Base-by-base conservation (phyloP, 2,329 filamentous ascomycete genomes). In the Colletotrichum tabaci region DNA sequence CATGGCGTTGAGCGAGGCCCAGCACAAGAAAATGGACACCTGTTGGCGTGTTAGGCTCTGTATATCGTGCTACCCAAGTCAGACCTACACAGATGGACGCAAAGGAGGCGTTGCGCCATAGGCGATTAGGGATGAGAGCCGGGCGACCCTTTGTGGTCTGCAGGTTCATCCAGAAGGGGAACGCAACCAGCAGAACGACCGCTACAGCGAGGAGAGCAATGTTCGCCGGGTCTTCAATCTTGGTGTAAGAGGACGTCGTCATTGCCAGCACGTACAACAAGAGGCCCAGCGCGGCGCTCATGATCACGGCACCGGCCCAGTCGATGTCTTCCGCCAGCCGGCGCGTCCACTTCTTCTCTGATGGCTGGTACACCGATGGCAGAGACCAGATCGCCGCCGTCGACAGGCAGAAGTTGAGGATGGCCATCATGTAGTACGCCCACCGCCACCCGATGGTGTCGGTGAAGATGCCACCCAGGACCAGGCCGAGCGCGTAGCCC, bases 91-190 rank as follows among this genome's bases (percentile, higher is more conserved):
- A 92, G 9, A 89, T 84, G 1, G 82, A 83, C 0, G 87, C 87
- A 73, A 91, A 92, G 2, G 86, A 80, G 0, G 79, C 77, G 40
- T 89, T 90, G 4, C 80, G 83, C 90, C 89, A 91, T 0, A 92
- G 78, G 0, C 83, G 84, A 73, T 91, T 91, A 0, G 90, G 89
- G 5, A 92, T 90, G 3, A 92, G 76, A 0, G 89, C 89, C 16
- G 89, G 86, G 8, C 82, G 82, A 2, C 81, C 80, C 0, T 79
- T 77, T 8, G 79, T 82, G 38, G 86, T 85, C 63, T 88, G 89
- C 2, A 82, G 80, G 2, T 82, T 79, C 68, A 89, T 86, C 89
- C 89, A 91, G 23, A 85, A 76, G 0, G 87, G 82, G 70, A 92
- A 92, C 0, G 78, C 77, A 0, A 83, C 84, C 0, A 90, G 77